phyloP scores from a whole-genome alignment of 768 basidiomycete species.

The Podaxis carcinomalis region DNA sequence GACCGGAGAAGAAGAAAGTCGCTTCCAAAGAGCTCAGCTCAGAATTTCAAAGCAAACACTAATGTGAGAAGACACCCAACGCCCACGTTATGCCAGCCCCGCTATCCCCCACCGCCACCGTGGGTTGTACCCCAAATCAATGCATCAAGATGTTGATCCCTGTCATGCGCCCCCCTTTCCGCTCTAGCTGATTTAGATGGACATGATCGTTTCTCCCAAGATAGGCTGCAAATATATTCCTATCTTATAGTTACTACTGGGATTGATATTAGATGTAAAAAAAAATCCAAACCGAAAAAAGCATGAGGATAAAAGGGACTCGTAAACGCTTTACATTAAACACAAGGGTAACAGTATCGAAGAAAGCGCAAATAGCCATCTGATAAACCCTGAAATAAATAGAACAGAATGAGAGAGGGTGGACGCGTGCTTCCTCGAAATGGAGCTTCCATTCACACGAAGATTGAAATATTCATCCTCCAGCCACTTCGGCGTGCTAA shows the following conservation, averaged over 20 bases:
- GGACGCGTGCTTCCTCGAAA: neutral
- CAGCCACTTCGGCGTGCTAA: neutral
- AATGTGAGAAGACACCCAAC: neutral
- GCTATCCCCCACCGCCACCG: neutral
- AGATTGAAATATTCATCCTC: neutral
- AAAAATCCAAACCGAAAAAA: neutral
- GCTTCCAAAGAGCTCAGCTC: constrained; percentile 9
- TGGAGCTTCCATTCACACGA: neutral
- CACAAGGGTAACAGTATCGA: neutral
- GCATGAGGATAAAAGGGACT: neutral
- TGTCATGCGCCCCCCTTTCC: neutral
- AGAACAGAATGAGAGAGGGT: neutral
- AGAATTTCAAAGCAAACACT: neutral
- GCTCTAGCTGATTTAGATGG: neutral
- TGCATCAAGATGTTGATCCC: constrained; percentile 4
- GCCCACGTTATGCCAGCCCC: neutral
- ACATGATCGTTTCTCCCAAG: neutral
- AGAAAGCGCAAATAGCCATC: neutral
- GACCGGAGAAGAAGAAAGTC: neutral
- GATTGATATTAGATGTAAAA: neutral
- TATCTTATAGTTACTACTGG: neutral
- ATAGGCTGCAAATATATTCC: neutral
- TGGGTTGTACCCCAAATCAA: neutral
- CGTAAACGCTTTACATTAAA: neutral
- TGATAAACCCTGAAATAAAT: constrained; percentile 1